Percentiles rank a stretch among this genome's conserved stretches.
phyloP scores from a whole-genome alignment of 2,329 filamentous ascomycete genomes.

The Chaetomium sp. region DNA sequence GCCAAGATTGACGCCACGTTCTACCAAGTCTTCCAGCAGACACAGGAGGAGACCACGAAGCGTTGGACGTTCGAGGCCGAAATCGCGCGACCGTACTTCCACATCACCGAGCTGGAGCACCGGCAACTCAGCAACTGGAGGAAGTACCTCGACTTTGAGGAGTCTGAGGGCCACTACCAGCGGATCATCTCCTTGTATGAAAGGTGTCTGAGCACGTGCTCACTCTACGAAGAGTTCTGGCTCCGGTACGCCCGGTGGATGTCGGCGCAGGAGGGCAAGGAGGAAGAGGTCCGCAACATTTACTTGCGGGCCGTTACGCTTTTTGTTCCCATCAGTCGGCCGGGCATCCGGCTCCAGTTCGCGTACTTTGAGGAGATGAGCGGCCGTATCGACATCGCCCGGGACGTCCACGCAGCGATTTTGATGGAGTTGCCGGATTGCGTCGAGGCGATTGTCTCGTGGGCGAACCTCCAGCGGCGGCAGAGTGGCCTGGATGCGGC shows the following conservation, averaged over 20 bases:
- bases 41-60: conserved; percentile 82
- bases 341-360: conserved; percentile 80
- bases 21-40: conserved; percentile 71
- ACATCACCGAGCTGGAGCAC: conserved; percentile 87
- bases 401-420: conserved; percentile 78
- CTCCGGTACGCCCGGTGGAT: conserved; percentile 96
- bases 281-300: conserved; percentile 86
- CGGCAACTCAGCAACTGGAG: conserved; percentile 83
- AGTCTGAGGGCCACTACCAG: conserved; percentile 69
- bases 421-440: conserved; percentile 71
- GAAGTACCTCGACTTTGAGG: conserved; percentile 95
- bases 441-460: conserved; percentile 79
- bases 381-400: conserved; percentile 68
- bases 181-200: conserved; percentile 84
- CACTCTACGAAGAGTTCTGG: conserved; percentile 97
- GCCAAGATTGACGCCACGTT: conserved; percentile 73
- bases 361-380: conserved; percentile 90
- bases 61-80: conserved; percentile 93
- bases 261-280: conserved; percentile 69
- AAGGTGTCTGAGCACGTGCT: conserved; percentile 84
- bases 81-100: conserved; percentile 94
- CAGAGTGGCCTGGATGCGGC: conserved; percentile 79
- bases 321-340: conserved; percentile 80
- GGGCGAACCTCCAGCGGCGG: conserved; percentile 79
- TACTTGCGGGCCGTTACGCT: conserved; percentile 80